Evolutionary conservation across 345 rosid species (phyloP).

Genomic region (Noccaea caerulescens): DNA sequence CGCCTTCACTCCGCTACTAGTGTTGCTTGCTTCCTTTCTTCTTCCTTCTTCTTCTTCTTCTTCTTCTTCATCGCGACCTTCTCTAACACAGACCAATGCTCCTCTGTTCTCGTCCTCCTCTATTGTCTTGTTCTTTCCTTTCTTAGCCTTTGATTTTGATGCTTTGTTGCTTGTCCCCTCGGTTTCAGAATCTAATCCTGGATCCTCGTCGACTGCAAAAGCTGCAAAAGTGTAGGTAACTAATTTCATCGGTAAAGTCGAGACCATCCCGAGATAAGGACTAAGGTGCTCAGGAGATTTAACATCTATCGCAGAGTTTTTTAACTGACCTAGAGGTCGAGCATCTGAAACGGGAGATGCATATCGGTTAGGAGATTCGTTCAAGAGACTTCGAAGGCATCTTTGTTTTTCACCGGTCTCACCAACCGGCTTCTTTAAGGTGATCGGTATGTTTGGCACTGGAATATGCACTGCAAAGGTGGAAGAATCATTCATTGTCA

Average conservation of each 20-base stretch:
- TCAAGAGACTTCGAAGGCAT: conserved; percentile 48
- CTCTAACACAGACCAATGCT: conserved; percentile 39
- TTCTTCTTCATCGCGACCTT: conserved; percentile 19
- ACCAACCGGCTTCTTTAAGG: conserved; percentile 53
- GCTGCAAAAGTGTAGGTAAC: conserved; percentile 45
- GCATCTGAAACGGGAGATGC: conserved; percentile 19
- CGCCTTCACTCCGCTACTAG: conserved; percentile 35
- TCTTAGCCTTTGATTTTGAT: conserved; percentile 39
- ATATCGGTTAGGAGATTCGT: conserved; percentile 43
- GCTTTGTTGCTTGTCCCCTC: conserved; percentile 50
- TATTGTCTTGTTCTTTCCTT: conserved; percentile 23
- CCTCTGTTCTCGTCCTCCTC: conserved; percentile 33
- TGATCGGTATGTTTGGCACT: conserved; percentile 48
- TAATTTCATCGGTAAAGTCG: background rate
- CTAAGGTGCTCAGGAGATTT: background rate
- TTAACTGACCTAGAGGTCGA: conserved; percentile 32
- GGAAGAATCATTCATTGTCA: conserved; percentile 60
- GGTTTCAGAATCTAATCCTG: conserved; percentile 47
- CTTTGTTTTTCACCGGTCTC: conserved; percentile 48
- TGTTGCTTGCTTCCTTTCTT: conserved; percentile 28
- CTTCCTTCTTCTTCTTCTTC: conserved; percentile 31
- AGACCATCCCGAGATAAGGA: conserved; percentile 3
- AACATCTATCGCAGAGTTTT: background rate
- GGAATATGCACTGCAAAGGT: conserved; percentile 56
- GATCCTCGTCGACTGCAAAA: conserved; percentile 52